Base-by-base conservation (phyloP, 768 basidiomycete species). In the Astraeus odoratus region DNA sequence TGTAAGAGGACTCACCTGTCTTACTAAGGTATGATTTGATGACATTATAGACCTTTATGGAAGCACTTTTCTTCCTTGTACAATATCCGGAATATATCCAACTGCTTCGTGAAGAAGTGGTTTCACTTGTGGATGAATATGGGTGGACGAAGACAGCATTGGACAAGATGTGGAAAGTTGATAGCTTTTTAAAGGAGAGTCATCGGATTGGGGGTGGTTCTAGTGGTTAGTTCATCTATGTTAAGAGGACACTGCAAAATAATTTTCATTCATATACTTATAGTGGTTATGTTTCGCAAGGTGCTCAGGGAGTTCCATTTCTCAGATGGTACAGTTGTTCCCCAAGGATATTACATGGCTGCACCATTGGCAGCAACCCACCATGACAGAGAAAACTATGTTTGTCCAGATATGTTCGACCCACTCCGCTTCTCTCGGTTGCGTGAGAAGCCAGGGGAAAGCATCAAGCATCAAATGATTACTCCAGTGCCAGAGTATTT, bases 371-470 rank as follows among this genome's bases (percentile, higher is more conserved):
- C 43, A 12, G 55, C 55, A 4, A 29, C 56, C 0, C 62, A 64
- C 35, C 46, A 24, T 2, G 55, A 60, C 13, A 36, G 47, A 5
- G 35, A 23, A 4, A 5, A 47, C 5, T 72, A 74, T 35, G 50
- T 63, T 1, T 57, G 68, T 29, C 48, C 73, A 1, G 18, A 57
- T 0, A 46, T 43, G 4, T 73, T 81, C 48, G 66, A 76, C 30
- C 71, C 71, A 0, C 76, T 74, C 57, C 73, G 78, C 2, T 80
- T 76, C 51, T 58, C 66, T 0, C 55, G 64, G 10, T 58, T 67
- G 51, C 51, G 62, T 38, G 59, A 69, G 15, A 51, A 44, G 26
- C 53, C 61, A 2, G 64, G 51, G 1, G 68, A 70, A 19, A 49
- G 42, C 7, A 48, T 39, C 3, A 68, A 64, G 47, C 57, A 69